Percentiles rank a stretch among this genome's conserved stretches.
phyloP scores from a whole-genome alignment of 2,329 filamentous ascomycete species.

The Ophiostoma pallidulum region DNA sequence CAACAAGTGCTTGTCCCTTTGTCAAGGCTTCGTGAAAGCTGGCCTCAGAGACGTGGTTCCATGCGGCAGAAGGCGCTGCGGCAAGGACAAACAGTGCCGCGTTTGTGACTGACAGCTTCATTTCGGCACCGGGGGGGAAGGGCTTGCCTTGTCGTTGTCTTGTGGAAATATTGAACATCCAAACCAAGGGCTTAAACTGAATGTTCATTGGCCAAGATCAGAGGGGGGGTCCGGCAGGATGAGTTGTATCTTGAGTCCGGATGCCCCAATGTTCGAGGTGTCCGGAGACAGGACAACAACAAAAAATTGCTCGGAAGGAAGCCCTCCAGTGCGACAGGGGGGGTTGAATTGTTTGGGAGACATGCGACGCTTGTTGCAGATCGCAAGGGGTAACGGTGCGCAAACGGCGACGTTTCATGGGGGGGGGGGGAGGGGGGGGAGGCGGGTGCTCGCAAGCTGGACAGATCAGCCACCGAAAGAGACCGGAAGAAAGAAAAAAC shows the following conservation, averaged over 20 bases:
- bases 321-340: too few species aligned
- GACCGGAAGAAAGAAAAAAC: not conserved
- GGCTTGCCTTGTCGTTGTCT: too few species aligned
- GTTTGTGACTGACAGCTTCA: not conserved
- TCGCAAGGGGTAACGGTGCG: slow-evolving; percentile 1
- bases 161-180: too few species aligned
- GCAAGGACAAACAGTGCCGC: not conserved
- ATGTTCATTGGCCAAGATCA: too few species aligned
- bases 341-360: too few species aligned
- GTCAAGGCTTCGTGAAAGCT: slow-evolving; percentile 9
- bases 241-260: slow-evolving; percentile 2
- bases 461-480: not conserved
- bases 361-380: not conserved
- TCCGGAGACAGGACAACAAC: too few species aligned
- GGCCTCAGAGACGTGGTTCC: slow-evolving; percentile 18
- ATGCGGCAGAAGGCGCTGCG: slow-evolving; percentile 10
- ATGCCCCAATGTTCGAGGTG: too few species aligned
- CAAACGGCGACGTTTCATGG: slow-evolving; percentile 4
- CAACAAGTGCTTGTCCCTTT: slow-evolving; percentile 22
- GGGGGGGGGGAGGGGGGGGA: not conserved
- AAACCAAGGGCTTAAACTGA: too few species aligned
- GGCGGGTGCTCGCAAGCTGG: too few species aligned
- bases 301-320: too few species aligned
- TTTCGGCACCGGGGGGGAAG: too few species aligned
- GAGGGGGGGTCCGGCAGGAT: too few species aligned